These are phyloP conservation scores for Quillaja saponaria DNA, from an alignment of 306 rosid genomes.

Conservation along the genomic window DNA sequence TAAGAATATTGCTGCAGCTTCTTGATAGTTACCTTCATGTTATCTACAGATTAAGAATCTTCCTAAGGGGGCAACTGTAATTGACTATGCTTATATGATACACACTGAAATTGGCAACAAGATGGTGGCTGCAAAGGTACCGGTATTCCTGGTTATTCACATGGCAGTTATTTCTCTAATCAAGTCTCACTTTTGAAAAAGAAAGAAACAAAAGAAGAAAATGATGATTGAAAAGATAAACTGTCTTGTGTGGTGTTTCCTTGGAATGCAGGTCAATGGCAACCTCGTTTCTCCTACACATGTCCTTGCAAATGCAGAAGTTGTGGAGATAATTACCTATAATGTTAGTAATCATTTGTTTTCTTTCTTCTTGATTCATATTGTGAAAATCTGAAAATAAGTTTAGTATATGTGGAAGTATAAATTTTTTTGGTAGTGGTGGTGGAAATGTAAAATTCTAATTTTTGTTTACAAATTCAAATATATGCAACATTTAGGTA, in stretches of 20 bases:
- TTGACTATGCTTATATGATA: constrained; percentile 98
- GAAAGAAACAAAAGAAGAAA: constrained; percentile 11
- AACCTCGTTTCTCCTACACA: constrained; percentile 86
- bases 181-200: constrained; percentile 22
- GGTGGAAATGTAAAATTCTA: not conserved
- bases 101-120: constrained; percentile 98
- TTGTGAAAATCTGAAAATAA: constrained; percentile 18
- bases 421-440: constrained; percentile 22
- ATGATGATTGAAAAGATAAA: constrained; percentile 17
- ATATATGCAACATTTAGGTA: constrained; percentile 2
- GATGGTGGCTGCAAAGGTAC: constrained; percentile 99
- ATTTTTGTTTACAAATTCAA: constrained; percentile 11
- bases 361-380: constrained; percentile 17
- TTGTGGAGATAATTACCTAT: constrained; percentile 96
- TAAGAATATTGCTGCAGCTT: constrained; percentile 17
- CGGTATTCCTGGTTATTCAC: constrained; percentile 16
- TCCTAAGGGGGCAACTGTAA: constrained; percentile 90
- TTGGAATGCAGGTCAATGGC: constrained; percentile 83
- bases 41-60: constrained; percentile 82
- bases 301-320: constrained; percentile 94
- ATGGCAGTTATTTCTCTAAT: constrained; percentile 22
- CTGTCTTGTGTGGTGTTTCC: constrained; percentile 28
- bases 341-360: constrained; percentile 59
- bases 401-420: constrained; percentile 13
- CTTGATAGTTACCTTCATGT: constrained; percentile 26